These are phyloP conservation scores for Mortierella sp. DNA, from an alignment of 371 early-diverging fungal genomes.

Conservation along the genomic window DNA sequence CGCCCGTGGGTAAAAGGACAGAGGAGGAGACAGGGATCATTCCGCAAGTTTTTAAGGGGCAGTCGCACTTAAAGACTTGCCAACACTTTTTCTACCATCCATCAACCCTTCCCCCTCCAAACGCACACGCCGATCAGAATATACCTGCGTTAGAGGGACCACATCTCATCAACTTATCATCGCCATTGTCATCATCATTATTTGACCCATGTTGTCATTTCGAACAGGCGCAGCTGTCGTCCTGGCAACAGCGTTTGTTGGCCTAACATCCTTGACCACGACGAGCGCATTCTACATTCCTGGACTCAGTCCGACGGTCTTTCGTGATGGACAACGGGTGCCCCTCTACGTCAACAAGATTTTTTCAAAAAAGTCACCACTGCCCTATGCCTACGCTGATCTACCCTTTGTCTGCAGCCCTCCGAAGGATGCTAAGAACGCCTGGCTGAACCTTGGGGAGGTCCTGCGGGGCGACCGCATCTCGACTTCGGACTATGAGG, in stretches of 20 bases:
- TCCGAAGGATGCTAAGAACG: conserved; percentile 60
- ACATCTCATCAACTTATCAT: too few relatives aligned
- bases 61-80: too few relatives aligned
- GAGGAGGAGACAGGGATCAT: too few relatives aligned
- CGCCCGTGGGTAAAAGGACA: too few relatives aligned
- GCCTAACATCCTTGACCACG: conserved; percentile 16
- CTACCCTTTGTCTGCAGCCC: conserved; percentile 77
- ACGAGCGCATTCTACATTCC: conserved; percentile 76
- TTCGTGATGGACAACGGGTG: conserved; percentile 67
- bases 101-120: too few relatives aligned
- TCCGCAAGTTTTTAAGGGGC: not conserved
- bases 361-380: conserved; percentile 60
- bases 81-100: not conserved
- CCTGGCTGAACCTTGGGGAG: conserved; percentile 79
- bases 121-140: too few relatives aligned
- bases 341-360: conserved; percentile 73
- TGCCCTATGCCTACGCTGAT: conserved; percentile 80
- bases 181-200: not conserved
- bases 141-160: too few relatives aligned
- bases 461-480: conserved; percentile 89
- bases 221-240: conserved; percentile 13
- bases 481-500: conserved; percentile 62
- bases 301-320: conserved; percentile 77
- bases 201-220: conserved; percentile 26
- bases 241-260: conserved; percentile 17